Percentiles rank a stretch among this genome's conserved stretches.
Evolutionary conservation across 495 filamentous ascomycete species (phyloP).

Genomic region (Neurospora sp.): DNA sequence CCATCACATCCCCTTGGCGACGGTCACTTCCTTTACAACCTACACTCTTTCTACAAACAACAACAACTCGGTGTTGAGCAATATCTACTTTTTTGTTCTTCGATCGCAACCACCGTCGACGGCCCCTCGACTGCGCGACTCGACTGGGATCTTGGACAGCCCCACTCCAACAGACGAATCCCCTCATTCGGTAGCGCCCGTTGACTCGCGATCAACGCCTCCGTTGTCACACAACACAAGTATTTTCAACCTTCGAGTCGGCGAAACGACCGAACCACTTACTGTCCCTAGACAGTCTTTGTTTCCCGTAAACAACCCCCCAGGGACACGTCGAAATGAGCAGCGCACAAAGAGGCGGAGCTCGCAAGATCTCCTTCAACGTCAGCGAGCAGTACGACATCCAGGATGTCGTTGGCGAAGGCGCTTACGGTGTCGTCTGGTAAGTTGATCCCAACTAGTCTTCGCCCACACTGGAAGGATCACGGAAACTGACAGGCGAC

Average conservation of each 20-base stretch:
- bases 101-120: background rate
- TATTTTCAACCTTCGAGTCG: background rate
- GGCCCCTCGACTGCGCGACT: background rate
- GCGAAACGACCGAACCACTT: background rate
- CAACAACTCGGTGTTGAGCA: background rate
- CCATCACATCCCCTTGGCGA: background rate
- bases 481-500: background rate
- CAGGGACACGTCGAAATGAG: constrained; percentile 15
- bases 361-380: constrained; percentile 99
- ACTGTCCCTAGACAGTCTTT: constrained; percentile 6
- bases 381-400: constrained; percentile 99
- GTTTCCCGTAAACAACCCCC: background rate
- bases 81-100: background rate
- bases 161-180: background rate
- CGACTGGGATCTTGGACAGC: background rate
- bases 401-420: constrained; percentile 97
- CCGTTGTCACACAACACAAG: background rate
- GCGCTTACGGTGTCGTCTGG: constrained; percentile 98
- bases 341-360: constrained; percentile 35
- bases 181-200: background rate
- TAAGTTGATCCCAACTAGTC: constrained; percentile 34
- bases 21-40: background rate
- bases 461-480: background rate
- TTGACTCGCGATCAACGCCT: background rate
- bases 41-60: background rate